Evolutionary conservation across 495 filamentous ascomycete genomes (phyloP).

Genomic region (Apodospora peruviana): DNA sequence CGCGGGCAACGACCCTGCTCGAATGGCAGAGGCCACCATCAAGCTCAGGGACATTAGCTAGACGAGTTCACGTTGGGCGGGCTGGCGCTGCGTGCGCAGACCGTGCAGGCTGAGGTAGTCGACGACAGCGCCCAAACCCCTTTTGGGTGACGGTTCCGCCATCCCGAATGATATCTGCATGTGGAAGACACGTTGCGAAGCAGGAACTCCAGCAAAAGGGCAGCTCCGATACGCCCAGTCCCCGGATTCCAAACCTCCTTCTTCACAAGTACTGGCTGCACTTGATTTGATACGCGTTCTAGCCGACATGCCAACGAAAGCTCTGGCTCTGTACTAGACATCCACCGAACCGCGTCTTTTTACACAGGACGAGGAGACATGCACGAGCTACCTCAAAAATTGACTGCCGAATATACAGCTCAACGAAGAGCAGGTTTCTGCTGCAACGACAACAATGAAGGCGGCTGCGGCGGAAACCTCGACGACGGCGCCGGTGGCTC

Average conservation of each 20-base stretch:
- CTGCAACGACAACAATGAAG: too few relatives aligned
- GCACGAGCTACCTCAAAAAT: conserved; percentile 51
- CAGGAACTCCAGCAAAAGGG: conserved; percentile 57
- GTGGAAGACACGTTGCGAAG: conserved; percentile 64
- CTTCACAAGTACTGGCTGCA: conserved; percentile 66
- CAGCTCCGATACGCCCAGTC: conserved; percentile 57
- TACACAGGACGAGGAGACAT: conserved; percentile 45
- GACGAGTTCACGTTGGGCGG: too few relatives aligned
- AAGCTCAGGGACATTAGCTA: too few relatives aligned
- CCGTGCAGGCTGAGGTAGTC: too few relatives aligned
- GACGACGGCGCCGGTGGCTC: too few relatives aligned
- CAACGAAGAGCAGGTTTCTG: conserved; percentile 75
- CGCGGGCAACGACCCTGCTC: too few relatives aligned
- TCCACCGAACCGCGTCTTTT: conserved; percentile 69
- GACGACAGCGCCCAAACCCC: too few relatives aligned
- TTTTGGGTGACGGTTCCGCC: too few relatives aligned
- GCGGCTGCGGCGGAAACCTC: too few relatives aligned
- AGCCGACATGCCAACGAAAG: conserved; percentile 52
- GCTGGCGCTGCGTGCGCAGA: too few relatives aligned
- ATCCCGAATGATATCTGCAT: too few relatives aligned
- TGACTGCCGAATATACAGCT: conserved; percentile 62
- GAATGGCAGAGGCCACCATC: too few relatives aligned
- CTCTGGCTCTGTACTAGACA: conserved; percentile 67
- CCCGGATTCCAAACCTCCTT: conserved; percentile 53
- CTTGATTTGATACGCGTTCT: conserved; percentile 69